phyloP scores from a whole-genome alignment of 805 yeast species.

The Debaryomyces hansenii region DNA sequence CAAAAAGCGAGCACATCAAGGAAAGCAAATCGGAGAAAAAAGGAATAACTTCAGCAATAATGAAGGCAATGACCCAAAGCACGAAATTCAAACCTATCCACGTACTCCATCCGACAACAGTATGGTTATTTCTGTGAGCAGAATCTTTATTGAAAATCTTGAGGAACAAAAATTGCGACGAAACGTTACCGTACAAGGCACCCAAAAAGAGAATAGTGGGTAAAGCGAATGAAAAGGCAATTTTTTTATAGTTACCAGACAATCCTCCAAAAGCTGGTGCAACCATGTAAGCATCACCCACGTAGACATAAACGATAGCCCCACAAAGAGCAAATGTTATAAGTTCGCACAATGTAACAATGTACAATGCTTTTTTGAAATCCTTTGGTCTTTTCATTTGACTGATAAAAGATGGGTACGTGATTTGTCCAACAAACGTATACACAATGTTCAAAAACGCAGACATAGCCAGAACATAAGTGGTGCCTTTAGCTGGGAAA shows the following conservation, averaged over 20 bases:
- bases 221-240: constrained; percentile 59
- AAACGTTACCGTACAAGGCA: constrained; percentile 53
- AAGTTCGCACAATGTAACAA: constrained; percentile 52
- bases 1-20: constrained; percentile 60
- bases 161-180: constrained; percentile 52
- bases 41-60: constrained; percentile 67
- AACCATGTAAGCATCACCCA: constrained; percentile 52
- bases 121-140: constrained; percentile 46
- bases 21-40: constrained; percentile 58
- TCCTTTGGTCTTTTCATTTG: constrained; percentile 60
- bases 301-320: constrained; percentile 57
- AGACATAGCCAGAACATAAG: constrained; percentile 52
- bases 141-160: constrained; percentile 44
- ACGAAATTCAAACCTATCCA: constrained; percentile 47
- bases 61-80: constrained; percentile 54
- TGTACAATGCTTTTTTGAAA: constrained; percentile 54
- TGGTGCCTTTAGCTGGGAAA: constrained; percentile 55
- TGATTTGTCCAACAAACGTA: constrained; percentile 65
- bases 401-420: constrained; percentile 60
- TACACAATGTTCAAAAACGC: constrained; percentile 61
- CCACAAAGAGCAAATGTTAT: constrained; percentile 55
- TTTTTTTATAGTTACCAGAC: constrained; percentile 45
- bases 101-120: constrained; percentile 50
- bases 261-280: constrained; percentile 63
- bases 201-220: constrained; percentile 61